phyloP scores from a whole-genome alignment of 2,329 filamentous ascomycete species.

The Cladosporium sp. region DNA sequence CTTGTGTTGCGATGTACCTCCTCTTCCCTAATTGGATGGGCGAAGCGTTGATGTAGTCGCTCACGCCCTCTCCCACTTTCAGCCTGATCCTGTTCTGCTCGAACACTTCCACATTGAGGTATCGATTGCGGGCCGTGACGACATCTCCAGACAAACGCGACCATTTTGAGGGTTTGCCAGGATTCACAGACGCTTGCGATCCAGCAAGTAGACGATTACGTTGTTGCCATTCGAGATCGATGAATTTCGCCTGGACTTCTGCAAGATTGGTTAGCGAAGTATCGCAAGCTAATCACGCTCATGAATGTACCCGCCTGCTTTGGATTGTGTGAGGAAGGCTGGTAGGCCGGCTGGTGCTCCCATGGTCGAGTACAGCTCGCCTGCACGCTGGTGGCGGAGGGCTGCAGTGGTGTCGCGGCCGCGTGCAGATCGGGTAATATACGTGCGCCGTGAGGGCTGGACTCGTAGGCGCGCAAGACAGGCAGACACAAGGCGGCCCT shows the following conservation, averaged over 20 bases:
- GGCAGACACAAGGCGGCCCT: slow-evolving; percentile 2
- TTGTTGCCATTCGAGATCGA: slow-evolving; percentile 59
- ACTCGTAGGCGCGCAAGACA: neutral
- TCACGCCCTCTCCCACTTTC: slow-evolving; percentile 63
- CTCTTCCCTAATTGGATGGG: slow-evolving; percentile 42
- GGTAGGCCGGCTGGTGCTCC: slow-evolving; percentile 36
- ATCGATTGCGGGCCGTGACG: slow-evolving; percentile 69
- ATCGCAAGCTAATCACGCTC: neutral
- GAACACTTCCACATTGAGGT: slow-evolving; percentile 86
- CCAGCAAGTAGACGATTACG: slow-evolving; percentile 50
- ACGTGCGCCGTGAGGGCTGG: neutral
- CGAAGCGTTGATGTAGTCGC: slow-evolving; percentile 52
- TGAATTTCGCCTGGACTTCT: slow-evolving; percentile 59
- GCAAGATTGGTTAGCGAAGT: neutral
- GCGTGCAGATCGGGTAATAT: slow-evolving; percentile 12
- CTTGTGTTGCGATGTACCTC: slow-evolving; percentile 83
- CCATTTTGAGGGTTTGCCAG: slow-evolving; percentile 51
- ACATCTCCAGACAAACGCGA: slow-evolving; percentile 56
- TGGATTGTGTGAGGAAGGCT: slow-evolving; percentile 50
- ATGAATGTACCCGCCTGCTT: slow-evolving; percentile 40
- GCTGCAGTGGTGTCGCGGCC: slow-evolving; percentile 13
- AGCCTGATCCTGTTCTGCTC: slow-evolving; percentile 80
- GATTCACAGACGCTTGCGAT: slow-evolving; percentile 27
- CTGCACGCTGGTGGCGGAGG: slow-evolving; percentile 14
- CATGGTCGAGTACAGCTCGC: slow-evolving; percentile 7